A percentile compares a stretch with the other conserved stretches of the same genome.
Conservation (phyloP, 331 rosid genomes). For the Acacia pycnantha region DNA sequence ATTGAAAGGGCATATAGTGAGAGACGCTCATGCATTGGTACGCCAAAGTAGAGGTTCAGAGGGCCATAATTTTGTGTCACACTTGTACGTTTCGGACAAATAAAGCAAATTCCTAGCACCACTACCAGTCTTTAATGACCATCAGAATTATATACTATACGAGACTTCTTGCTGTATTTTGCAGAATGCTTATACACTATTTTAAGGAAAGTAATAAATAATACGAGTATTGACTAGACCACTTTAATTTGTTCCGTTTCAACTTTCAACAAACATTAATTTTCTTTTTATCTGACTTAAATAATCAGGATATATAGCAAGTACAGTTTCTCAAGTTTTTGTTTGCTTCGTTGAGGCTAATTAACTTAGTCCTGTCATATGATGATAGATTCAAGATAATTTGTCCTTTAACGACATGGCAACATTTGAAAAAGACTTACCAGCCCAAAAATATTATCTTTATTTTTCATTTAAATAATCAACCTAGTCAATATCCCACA, state of each 20-base stretch:
- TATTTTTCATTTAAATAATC: neutral
- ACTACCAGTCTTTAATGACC: neutral
- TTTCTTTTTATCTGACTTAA: neutral
- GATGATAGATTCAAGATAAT: neutral
- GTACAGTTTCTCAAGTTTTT: neutral
- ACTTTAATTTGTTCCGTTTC: neutral
- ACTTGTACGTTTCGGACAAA: neutral
- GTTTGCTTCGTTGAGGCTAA: neutral
- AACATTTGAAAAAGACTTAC: too few species aligned
- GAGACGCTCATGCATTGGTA: neutral
- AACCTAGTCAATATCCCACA: too few species aligned
- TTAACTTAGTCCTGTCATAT: too few species aligned
- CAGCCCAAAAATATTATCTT: neutral
- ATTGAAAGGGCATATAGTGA: neutral
- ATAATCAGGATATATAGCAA: neutral
- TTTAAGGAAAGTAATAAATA: too few species aligned
- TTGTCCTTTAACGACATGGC: neutral
- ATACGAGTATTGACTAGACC: too few species aligned
- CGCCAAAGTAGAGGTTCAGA: neutral
- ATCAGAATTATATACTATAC: too few species aligned
- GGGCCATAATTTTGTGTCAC: slow-evolving; percentile 2
- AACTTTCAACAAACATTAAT: neutral
- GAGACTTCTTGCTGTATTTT: too few species aligned
- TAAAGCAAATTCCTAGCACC: slow-evolving; percentile 10
- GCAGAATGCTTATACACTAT: too few species aligned